A percentile compares a stretch with the other conserved stretches of the same genome.
Evolutionary conservation across 306 rosid species (phyloP).

Genomic region (Cicer cuneatum): DNA sequence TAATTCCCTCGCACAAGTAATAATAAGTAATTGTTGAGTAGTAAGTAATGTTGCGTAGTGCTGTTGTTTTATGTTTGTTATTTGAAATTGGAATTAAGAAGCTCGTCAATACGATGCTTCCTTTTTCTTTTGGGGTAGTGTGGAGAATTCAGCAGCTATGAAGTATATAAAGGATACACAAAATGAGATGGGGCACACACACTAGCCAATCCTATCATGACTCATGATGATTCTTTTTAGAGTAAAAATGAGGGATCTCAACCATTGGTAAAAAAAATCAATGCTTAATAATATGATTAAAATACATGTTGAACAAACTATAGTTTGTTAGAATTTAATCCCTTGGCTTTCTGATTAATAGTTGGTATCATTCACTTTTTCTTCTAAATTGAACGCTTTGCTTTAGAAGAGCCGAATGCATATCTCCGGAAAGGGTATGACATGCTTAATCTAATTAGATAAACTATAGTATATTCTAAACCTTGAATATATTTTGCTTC

Average conservation of each 20-base stretch:
- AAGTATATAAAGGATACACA: neutral
- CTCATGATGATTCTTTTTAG: neutral
- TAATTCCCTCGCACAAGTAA: no score
- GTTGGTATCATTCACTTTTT: conserved; percentile 2
- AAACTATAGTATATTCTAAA: neutral
- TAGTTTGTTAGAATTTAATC: conserved; percentile 25
- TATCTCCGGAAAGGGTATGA: neutral
- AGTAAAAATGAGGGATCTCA: neutral
- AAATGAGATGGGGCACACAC: conserved; percentile 2
- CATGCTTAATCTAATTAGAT: conserved; percentile 16
- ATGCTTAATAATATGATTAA: neutral
- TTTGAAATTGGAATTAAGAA: conserved; percentile 5
- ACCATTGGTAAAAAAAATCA: neutral
- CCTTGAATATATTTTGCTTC: neutral
- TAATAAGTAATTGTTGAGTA: neutral
- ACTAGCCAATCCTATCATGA: neutral
- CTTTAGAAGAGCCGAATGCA: conserved; percentile 12
- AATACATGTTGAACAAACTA: neutral
- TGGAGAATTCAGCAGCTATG: neutral
- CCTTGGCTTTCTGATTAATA: conserved; percentile 23
- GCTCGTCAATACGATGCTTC: conserved; percentile 20
- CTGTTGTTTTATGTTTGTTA: neutral
- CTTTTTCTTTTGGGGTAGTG: neutral
- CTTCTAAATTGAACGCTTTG: neutral
- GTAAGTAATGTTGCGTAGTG: conserved; percentile 2